A percentile compares a stretch with the other conserved stretches of the same genome.
Conservation (phyloP, 805 yeast species). For the Candida palmyrensis region DNA sequence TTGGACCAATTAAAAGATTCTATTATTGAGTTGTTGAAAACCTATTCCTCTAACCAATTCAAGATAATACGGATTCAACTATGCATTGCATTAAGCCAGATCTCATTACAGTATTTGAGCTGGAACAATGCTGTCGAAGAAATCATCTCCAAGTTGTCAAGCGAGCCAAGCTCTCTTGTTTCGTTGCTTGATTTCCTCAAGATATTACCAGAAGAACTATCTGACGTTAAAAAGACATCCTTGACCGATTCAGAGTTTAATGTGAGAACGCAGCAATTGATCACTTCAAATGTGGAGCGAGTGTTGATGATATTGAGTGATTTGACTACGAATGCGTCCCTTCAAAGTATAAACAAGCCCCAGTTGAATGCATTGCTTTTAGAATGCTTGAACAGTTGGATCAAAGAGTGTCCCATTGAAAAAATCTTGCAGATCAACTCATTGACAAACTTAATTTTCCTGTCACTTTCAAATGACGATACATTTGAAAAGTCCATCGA, state of each 20-base stretch:
- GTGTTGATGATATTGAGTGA: constrained; percentile 61
- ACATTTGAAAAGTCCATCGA: constrained; percentile 84
- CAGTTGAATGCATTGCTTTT: constrained; percentile 46
- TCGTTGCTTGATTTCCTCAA: constrained; percentile 73
- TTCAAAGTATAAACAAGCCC: constrained; percentile 21
- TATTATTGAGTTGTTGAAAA: constrained; percentile 50
- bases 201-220: constrained; percentile 86
- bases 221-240: constrained; percentile 71
- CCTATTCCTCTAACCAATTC: constrained; percentile 31
- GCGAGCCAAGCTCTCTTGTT: constrained; percentile 30
- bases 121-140: constrained; percentile 76
- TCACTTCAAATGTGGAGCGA: constrained; percentile 60
- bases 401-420: constrained; percentile 75
- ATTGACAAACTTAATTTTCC: constrained; percentile 64
- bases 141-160: constrained; percentile 46
- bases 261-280: constrained; percentile 55
- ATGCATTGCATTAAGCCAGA: constrained; percentile 73
- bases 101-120: constrained; percentile 67
- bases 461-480: constrained; percentile 51
- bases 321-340: constrained; percentile 22
- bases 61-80: constrained; percentile 77
- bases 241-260: constrained; percentile 78
- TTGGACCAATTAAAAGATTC: constrained; percentile 61
- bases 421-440: constrained; percentile 60
- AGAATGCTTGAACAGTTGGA: constrained; percentile 86